Percentiles rank a stretch among this genome's conserved stretches.
Evolutionary conservation across 768 basidiomycete genomes (phyloP).

Genomic region (Hebeloma cylindrosporum): DNA sequence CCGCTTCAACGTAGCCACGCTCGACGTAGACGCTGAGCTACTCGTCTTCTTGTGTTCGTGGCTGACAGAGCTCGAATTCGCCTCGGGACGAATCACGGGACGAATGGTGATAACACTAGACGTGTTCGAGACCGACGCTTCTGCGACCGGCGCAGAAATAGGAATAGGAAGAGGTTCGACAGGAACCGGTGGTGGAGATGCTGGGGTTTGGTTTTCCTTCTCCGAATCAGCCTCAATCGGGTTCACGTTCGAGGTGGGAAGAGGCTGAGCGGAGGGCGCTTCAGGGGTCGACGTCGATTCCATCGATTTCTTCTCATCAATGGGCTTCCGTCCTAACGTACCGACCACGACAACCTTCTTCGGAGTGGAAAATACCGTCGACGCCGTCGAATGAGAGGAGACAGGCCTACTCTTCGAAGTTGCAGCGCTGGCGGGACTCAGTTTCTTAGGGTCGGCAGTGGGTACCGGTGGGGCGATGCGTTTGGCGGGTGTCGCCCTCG

Average conservation of each 20-base stretch:
- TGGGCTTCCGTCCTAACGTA: background rate
- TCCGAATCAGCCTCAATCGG: slow-evolving; percentile 11
- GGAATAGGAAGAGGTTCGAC: too few species aligned
- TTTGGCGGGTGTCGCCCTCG: slow-evolving; percentile 24
- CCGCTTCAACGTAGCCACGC: slow-evolving; percentile 42
- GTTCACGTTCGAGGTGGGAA: too few species aligned
- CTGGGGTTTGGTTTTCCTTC: slow-evolving; percentile 6
- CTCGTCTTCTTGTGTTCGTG: slow-evolving; percentile 46
- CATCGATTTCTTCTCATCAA: slow-evolving; percentile 15
- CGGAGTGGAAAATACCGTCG: background rate
- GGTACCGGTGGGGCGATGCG: slow-evolving; percentile 29
- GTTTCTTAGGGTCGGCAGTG: slow-evolving; percentile 27
- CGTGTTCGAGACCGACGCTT: slow-evolving; percentile 19
- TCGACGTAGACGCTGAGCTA: slow-evolving; percentile 43
- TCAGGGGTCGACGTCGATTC: slow-evolving; percentile 9
- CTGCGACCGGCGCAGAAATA: slow-evolving; percentile 8
- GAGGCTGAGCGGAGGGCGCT: too few species aligned
- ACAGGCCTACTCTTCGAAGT: slow-evolving; percentile 8
- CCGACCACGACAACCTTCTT: slow-evolving; percentile 25
- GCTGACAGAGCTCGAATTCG: slow-evolving; percentile 17
- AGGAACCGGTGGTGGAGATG: background rate
- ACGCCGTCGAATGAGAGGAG: slow-evolving; percentile 2
- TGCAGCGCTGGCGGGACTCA: slow-evolving; percentile 28
- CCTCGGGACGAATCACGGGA: slow-evolving; percentile 18
- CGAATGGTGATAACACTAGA: slow-evolving; percentile 27